Base-by-base conservation (phyloP, 805 yeast genomes). In the Candida vaughaniae region DNA sequence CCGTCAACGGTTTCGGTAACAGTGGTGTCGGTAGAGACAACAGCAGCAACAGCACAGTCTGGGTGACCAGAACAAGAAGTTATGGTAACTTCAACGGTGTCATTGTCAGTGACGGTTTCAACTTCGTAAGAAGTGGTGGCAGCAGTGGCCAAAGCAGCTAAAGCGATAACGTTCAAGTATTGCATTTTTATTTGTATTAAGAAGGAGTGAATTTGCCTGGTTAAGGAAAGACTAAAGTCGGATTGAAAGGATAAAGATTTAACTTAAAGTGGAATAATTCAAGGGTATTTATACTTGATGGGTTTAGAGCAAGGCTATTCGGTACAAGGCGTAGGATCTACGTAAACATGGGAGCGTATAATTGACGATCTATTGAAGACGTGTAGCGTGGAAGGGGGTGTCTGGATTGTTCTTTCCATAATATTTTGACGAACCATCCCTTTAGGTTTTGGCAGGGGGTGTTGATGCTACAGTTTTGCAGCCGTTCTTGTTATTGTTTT, bases 31-130 rank as follows among this genome's bases (percentile, higher is more conserved):
- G 67, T 56, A 39, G 53, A 55, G 25, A 54, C 48, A 46, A 26
- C 35, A 26, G 31, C 35, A 15, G 30, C 30, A 30, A 33, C 42
- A 20, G 52, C 46, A 35, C 46, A 48, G 45, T 53, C 47, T 33
- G 53, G 55, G 39, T 58, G 41, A 31, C 63, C 61, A 17, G 58
- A 38, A 48, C 73, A 66, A n/a, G 66, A 57, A 37, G 71, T 65
- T 47, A 64, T 53, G 38, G 72, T 66, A 29, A 60, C 61, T 27
- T 55, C 53, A 32, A 60, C 58, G 42, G 69, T 57, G 46, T 40
- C 20, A 31, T 41, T 36, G 10, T 50, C 49, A 33, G 64, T 57
- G 31, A 54, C 57, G 23, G 63, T 57, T 36, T 44, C 51, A 28
- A 52, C 39, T 19, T 41, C 47, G 26, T 41, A 42, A 16, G 42